Conservation (phyloP, 2,329 filamentous ascomycete species). For the Cercospora janseana region DNA sequence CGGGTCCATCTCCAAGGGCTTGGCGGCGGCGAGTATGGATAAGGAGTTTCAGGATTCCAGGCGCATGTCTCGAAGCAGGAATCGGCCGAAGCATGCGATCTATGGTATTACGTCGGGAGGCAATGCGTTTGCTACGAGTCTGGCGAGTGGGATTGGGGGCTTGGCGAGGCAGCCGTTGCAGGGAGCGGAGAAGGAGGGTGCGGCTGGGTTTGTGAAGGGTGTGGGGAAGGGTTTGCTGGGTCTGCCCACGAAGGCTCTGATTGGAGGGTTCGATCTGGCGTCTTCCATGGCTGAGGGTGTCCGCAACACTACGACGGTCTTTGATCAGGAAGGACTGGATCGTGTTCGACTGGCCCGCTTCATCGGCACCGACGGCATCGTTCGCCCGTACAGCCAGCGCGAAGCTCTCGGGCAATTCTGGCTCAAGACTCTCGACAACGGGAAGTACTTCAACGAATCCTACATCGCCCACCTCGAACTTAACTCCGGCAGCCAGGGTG, state of each 20-base stretch:
- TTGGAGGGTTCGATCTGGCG: constrained; percentile 93
- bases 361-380: constrained; percentile 87
- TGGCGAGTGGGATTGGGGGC: constrained; percentile 91
- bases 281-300: constrained; percentile 97
- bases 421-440: constrained; percentile 97
- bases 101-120: constrained; percentile 95
- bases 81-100: constrained; percentile 92
- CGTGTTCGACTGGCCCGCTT: constrained; percentile 91
- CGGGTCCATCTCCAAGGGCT: constrained; percentile 92
- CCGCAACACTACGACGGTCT: constrained; percentile 97
- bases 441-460: constrained; percentile 94
- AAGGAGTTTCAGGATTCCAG: constrained; percentile 98
- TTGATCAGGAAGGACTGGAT: constrained; percentile 90
- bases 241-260: constrained; percentile 93
- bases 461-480: constrained; percentile 97
- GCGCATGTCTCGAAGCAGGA: constrained; percentile 87
- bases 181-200: constrained; percentile 92
- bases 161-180: constrained; percentile 91
- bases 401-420: constrained; percentile 97
- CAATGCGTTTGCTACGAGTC: constrained; percentile 87
- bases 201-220: constrained; percentile 93
- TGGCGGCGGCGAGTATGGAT: constrained; percentile 91
- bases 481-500: constrained; percentile 65
- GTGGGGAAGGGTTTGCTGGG: constrained; percentile 93
- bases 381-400: constrained; percentile 88